phyloP scores from a whole-genome alignment of 805 yeast genomes.

The Starmera caribaea region DNA sequence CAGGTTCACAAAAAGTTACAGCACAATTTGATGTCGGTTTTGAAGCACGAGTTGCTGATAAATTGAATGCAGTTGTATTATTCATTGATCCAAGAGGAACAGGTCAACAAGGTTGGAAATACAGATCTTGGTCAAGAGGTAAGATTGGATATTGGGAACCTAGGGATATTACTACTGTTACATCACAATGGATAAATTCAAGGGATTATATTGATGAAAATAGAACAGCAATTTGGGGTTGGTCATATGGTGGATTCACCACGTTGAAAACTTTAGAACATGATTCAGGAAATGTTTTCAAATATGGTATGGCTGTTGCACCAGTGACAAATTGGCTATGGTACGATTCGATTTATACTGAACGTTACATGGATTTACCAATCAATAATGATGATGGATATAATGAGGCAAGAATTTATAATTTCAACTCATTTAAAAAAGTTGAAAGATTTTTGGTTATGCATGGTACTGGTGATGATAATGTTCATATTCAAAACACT shows the following conservation, averaged over 20 bases:
- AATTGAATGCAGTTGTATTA: constrained; percentile 49
- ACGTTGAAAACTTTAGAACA: constrained; percentile 65
- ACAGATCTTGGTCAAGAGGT: constrained; percentile 43
- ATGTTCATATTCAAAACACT: constrained; percentile 71
- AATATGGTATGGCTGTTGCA: constrained; percentile 74
- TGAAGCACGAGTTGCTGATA: constrained; percentile 49
- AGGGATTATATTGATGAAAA: constrained; percentile 36
- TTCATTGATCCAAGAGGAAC: constrained; percentile 78
- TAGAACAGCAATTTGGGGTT: constrained; percentile 71
- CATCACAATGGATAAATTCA: constrained; percentile 38
- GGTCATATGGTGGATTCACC: constrained; percentile 81
- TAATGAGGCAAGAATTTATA: constrained; percentile 31
- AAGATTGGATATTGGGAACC: constrained; percentile 73
- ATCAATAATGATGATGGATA: constrained; percentile 40
- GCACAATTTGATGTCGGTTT: constrained; percentile 40
- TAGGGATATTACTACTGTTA: constrained; percentile 47
- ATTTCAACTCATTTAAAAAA: constrained; percentile 32
- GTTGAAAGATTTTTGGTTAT: constrained; percentile 54
- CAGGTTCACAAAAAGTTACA: constrained; percentile 57
- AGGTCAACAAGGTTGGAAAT: constrained; percentile 68
- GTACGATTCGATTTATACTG: constrained; percentile 74
- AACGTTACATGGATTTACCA: constrained; percentile 61
- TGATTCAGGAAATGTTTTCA: constrained; percentile 53
- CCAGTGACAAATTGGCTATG: constrained; percentile 76
- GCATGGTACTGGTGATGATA: constrained; percentile 82